Percentiles rank a stretch among this genome's conserved stretches.
Conservation (phyloP, 139 green algal genomes). For the Micractinium sp. region DNA sequence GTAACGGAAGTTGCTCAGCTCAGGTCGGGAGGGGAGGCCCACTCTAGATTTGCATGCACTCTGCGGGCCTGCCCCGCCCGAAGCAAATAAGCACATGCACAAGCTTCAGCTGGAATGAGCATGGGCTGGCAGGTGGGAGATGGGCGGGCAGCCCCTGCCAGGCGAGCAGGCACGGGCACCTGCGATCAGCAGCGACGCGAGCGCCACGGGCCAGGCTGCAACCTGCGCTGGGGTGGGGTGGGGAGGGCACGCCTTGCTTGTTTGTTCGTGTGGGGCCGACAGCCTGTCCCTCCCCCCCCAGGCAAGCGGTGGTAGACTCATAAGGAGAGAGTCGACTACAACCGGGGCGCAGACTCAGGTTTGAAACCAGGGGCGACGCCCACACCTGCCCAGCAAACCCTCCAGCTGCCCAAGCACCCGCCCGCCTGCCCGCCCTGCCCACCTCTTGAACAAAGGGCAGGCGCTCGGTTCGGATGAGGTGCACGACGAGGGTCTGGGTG, state of each 20-base stretch:
- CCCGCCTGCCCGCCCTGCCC: neutral
- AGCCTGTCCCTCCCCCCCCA: too few species aligned
- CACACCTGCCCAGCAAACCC: neutral
- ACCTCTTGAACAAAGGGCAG: constrained; percentile 41
- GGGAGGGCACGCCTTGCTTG: too few species aligned
- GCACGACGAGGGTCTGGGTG: constrained; percentile 46
- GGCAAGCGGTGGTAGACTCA: neutral
- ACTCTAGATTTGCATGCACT: too few species aligned
- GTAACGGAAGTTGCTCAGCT: neutral
- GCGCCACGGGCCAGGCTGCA: constrained; percentile 30
- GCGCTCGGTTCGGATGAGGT: constrained; percentile 43
- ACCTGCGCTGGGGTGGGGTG: constrained; percentile 7
- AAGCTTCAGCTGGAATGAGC: neutral
- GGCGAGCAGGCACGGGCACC: neutral
- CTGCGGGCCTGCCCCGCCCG: too few species aligned
- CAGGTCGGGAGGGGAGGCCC: neutral
- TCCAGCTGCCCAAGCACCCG: neutral
- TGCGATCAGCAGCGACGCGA: constrained; percentile 17
- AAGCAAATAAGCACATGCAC: neutral
- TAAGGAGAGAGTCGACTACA: neutral
- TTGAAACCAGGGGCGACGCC: neutral
- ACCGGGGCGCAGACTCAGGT: neutral
- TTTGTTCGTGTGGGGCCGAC: too few species aligned
- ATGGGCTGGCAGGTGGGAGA: neutral
- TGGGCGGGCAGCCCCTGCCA: neutral